Base-by-base conservation (phyloP, 2,329 filamentous ascomycete species). In the Claviceps purpurea region DNA sequence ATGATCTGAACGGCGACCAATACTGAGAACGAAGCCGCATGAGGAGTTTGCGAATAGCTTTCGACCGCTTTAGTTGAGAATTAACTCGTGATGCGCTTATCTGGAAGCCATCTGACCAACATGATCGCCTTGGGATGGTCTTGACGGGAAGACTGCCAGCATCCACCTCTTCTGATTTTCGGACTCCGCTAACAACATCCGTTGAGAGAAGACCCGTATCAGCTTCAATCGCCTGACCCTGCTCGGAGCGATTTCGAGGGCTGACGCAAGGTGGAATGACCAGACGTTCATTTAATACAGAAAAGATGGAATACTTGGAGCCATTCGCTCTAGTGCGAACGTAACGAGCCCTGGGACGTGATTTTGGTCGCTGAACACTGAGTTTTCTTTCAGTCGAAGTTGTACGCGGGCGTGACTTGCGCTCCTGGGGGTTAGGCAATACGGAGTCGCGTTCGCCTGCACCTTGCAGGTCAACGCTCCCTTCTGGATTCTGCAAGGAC, bases 401-500 rank as follows among this genome's bases (percentile, higher is more conserved):
- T 22, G 18, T 4, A 16, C 26, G 52, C 46, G 4, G 47, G 18
- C 5, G 45, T 34, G 30, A 45, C 38, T 38, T 50, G 22, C 20
- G 18, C 16, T 40, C 50, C 18, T 51, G 44, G 8, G 50, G 54
- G 46, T 20, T 6, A 24, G 41, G 50, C 16, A 54, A 45, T 47
- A 58, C 2, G 52, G 26, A 24, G 49, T 52, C 49, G 10, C 45
- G 53, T 30, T 57, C 53, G 30, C n/a, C 54, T 1, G 51, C 43
- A 4, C 53, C 44, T 16, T 55, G 47, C 5, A 59, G 45, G 40
- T 56, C 43, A 3, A 41, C n/a, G 5, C 40, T 14, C n/a, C 52
- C 45, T 3, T 58, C 49, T 1, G 64, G 65, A 39, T 59, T 64
- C 52, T 77, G 74, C 3, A 77, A 58, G 0, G 73, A 75, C 2